Percentiles rank a stretch among this genome's conserved stretches.
Evolutionary conservation across 768 basidiomycete species (phyloP).

Genomic region (Austroboletus festivus): DNA sequence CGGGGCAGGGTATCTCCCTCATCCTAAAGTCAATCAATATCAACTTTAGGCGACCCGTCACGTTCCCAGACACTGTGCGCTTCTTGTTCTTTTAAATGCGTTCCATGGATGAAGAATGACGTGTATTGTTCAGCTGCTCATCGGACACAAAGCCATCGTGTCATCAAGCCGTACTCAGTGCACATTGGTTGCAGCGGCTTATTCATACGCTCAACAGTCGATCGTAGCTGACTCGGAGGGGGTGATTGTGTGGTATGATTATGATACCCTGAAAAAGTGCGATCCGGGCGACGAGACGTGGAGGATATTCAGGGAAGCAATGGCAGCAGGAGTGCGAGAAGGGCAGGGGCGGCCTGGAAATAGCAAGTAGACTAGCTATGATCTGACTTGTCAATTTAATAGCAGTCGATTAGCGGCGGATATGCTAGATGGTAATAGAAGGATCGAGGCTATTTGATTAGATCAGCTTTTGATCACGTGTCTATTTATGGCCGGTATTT

Average conservation of each 20-base stretch:
- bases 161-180: conserved; percentile 43
- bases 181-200: conserved; percentile 51
- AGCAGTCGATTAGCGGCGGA: too few relatives aligned
- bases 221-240: conserved; percentile 66
- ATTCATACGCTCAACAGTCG: conserved; percentile 59
- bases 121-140: conserved; percentile 56
- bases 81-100: not conserved
- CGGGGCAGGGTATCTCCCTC: conserved; percentile 62
- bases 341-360: conserved; percentile 1
- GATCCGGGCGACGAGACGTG: conserved; percentile 53
- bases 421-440: conserved; percentile 11
- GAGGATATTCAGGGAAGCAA: conserved; percentile 29
- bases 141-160: conserved; percentile 56
- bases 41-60: conserved; percentile 67
- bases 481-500: conserved; percentile 13
- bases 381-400: too few relatives aligned
- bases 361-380: not conserved
- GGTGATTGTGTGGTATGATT: conserved; percentile 75
- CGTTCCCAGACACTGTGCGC: conserved; percentile 72
- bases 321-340: conserved; percentile 21
- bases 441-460: conserved; percentile 17
- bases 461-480: not conserved
- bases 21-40: conserved; percentile 71
- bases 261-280: conserved; percentile 61
- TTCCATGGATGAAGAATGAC: not conserved